Evolutionary conservation across 208 protist genomes (phyloP).

Genomic region (Trypanosoma boissoni): DNA sequence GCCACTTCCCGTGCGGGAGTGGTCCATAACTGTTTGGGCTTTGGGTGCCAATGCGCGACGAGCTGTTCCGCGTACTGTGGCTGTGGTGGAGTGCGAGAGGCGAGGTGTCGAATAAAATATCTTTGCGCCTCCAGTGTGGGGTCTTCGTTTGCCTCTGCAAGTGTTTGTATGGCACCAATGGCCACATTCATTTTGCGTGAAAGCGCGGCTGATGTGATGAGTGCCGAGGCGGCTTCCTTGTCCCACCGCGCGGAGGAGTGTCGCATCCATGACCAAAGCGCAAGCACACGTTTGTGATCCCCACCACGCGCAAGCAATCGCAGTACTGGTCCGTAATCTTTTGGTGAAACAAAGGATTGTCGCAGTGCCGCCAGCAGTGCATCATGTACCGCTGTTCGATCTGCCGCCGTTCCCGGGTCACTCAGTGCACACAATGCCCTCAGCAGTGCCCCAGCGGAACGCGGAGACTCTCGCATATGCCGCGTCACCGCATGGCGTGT

Average conservation of each 20-base stretch:
- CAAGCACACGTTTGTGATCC: constrained; percentile 29
- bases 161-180: constrained; percentile 54
- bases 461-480: constrained; percentile 43
- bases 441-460: constrained; percentile 37
- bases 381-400: constrained; percentile 38
- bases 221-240: constrained; percentile 42
- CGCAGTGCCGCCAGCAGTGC: constrained; percentile 43
- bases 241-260: constrained; percentile 83
- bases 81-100: constrained; percentile 33
- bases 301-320: constrained; percentile 31
- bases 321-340: constrained; percentile 51
- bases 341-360: constrained; percentile 46
- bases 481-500: constrained; percentile 23
- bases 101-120: constrained; percentile 45
- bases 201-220: constrained; percentile 45
- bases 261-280: constrained; percentile 77
- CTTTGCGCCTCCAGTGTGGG: constrained; percentile 55
- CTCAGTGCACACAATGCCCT: constrained; percentile 49
- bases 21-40: constrained; percentile 7
- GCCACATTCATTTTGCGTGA: constrained; percentile 40
- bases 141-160: constrained; percentile 50
- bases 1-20: constrained; percentile 32
- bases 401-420: constrained; percentile 6
- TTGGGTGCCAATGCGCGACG: constrained; percentile 61
- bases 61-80: constrained; percentile 73